A percentile compares a stretch with the other conserved stretches of the same genome.
These are phyloP conservation scores for Coffea canephora DNA, from an alignment of 257 asterid genomes.

Conservation along the genomic window DNA sequence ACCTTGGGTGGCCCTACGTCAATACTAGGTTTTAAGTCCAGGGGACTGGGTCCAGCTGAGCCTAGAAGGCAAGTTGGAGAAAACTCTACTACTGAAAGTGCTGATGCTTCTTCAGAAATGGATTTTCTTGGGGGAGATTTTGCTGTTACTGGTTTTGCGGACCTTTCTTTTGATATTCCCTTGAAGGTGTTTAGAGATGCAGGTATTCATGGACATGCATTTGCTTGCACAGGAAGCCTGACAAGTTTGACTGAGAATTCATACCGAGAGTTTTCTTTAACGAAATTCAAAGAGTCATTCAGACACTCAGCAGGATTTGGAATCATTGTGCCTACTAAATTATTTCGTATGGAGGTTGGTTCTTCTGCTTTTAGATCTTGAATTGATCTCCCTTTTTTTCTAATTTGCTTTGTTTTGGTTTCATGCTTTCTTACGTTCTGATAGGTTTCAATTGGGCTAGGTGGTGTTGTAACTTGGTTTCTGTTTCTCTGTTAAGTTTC, in stretches of 20 bases:
- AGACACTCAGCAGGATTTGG: constrained; percentile 81
- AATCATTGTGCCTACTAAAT: constrained; percentile 72
- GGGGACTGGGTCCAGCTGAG: constrained; percentile 94
- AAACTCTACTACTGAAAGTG: constrained; percentile 33
- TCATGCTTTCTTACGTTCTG: background rate
- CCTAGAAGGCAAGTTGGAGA: constrained; percentile 59
- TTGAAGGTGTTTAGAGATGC: constrained; percentile 73
- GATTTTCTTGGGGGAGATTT: constrained; percentile 96
- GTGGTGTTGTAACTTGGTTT: background rate
- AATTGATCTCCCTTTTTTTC: background rate
- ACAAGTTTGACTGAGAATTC: constrained; percentile 66
- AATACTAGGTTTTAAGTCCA: constrained; percentile 80
- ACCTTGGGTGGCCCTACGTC: constrained; percentile 82
- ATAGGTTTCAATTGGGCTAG: background rate
- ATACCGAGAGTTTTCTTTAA: constrained; percentile 47
- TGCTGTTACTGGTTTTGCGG: constrained; percentile 85
- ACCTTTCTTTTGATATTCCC: constrained; percentile 89
- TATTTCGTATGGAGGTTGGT: constrained; percentile 89
- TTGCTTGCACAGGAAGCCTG: constrained; percentile 91
- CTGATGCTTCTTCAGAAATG: constrained; percentile 47
- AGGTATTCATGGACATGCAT: constrained; percentile 85
- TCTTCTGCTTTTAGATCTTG: background rate
- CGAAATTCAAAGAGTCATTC: constrained; percentile 65
- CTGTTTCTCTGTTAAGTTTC: background rate
- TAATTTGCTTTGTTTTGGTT: background rate